Conservation (phyloP, 2,329 filamentous ascomycete genomes). For the Cadophora sp. region DNA sequence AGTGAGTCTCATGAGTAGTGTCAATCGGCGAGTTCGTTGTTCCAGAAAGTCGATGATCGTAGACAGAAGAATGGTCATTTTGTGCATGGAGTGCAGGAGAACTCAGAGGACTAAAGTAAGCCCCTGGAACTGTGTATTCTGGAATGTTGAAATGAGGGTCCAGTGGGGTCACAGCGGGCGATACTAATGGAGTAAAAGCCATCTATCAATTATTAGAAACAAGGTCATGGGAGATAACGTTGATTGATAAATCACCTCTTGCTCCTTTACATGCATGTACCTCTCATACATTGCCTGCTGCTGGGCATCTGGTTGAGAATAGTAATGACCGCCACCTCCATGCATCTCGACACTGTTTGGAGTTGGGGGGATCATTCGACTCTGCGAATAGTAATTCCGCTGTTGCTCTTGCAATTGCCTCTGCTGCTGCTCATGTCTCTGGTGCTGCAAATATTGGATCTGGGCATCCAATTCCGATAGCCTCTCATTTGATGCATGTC, state of each 20-base stretch:
- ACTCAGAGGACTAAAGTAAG: constrained; percentile 84
- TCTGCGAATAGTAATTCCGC: constrained; percentile 59
- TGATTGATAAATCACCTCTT: constrained; percentile 54
- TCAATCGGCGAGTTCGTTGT: constrained; percentile 45
- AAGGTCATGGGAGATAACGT: background rate
- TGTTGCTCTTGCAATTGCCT: constrained; percentile 55
- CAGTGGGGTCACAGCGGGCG: constrained; percentile 82
- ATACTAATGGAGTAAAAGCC: constrained; percentile 81
- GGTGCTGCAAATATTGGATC: constrained; percentile 69
- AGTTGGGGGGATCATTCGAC: constrained; percentile 75
- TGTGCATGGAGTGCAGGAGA: constrained; percentile 82
- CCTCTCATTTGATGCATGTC: constrained; percentile 57
- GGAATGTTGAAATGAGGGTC: constrained; percentile 69
- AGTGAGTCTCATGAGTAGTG: constrained; percentile 41
- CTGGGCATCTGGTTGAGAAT: constrained; percentile 60
- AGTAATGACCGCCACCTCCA: constrained; percentile 62
- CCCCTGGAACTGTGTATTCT: constrained; percentile 64
- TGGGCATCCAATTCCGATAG: constrained; percentile 69
- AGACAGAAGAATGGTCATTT: constrained; percentile 54
- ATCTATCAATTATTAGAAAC: constrained; percentile 54
- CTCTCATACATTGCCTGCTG: constrained; percentile 70
- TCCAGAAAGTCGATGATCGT: constrained; percentile 49
- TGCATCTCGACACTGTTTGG: constrained; percentile 83
- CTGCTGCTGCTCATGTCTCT: constrained; percentile 64
- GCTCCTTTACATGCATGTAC: constrained; percentile 67